Conservation (phyloP, 305 asterid genomes). For the Solanum hybrid region DNA sequence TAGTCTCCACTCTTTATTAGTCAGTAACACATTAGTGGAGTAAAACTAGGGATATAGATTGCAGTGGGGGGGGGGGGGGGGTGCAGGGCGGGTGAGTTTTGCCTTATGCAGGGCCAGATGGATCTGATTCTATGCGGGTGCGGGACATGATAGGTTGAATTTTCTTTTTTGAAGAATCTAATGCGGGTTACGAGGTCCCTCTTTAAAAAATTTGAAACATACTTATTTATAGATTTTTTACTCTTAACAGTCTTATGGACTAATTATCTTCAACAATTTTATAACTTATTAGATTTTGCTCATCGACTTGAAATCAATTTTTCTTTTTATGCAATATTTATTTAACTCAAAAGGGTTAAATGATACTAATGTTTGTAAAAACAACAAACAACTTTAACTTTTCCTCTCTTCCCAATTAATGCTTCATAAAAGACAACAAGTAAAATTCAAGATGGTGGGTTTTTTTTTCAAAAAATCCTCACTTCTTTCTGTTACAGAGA, state of each 20-base stretch:
- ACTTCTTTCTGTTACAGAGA: neutral
- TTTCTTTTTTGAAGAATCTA: neutral
- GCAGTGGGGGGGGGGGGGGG: too few species aligned
- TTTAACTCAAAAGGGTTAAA: neutral
- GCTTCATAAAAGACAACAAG: neutral
- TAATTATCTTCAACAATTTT: too few species aligned
- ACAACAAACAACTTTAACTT: too few species aligned
- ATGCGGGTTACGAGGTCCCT: neutral
- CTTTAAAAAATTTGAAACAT: neutral
- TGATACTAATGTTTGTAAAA: neutral
- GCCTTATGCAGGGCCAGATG: neutral
- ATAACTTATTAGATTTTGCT: neutral
- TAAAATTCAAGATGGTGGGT: neutral
- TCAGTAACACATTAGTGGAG: neutral
- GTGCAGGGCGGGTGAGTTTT: neutral
- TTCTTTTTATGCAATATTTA: neutral
- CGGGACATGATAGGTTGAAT: neutral
- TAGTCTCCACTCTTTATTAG: neutral
- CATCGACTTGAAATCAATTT: neutral
- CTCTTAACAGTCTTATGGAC: neutral
- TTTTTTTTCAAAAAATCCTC: too few species aligned
- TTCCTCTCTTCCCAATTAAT: neutral
- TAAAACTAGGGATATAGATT: neutral
- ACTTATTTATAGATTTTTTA: too few species aligned
- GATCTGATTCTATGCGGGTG: neutral